A percentile compares a stretch with the other conserved stretches of the same genome.
Conservation (phyloP, 129 eudicot species). For the Pittosporum tobira region DNA sequence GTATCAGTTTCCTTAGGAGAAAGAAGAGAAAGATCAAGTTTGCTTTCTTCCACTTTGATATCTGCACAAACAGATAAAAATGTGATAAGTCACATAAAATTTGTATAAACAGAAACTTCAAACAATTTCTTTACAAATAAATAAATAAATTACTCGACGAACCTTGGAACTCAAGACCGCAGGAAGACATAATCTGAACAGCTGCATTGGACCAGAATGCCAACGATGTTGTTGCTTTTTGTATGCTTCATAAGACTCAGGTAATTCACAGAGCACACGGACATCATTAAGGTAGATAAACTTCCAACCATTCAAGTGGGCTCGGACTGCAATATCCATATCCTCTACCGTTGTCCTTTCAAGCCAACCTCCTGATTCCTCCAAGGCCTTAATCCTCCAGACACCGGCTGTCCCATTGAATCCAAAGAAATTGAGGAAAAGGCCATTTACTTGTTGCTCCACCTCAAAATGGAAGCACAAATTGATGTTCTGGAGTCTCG, state of each 20-base stretch:
- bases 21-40: slow-evolving; percentile 84
- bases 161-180: slow-evolving; percentile 58
- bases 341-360: slow-evolving; percentile 84
- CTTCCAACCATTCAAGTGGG: slow-evolving; percentile 69
- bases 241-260: slow-evolving; percentile 73
- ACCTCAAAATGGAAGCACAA: slow-evolving; percentile 93
- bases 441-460: slow-evolving; percentile 89
- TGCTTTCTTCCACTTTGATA: slow-evolving; percentile 76
- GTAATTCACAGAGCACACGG: slow-evolving; percentile 53
- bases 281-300: slow-evolving; percentile 62
- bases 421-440: slow-evolving; percentile 70
- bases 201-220: slow-evolving; percentile 92
- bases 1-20: slow-evolving; percentile 68
- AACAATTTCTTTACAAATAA: no score
- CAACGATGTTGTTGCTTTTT: slow-evolving; percentile 75
- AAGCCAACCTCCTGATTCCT: slow-evolving; percentile 95
- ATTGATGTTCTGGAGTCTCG: slow-evolving; percentile 84
- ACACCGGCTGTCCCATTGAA: slow-evolving; percentile 96
- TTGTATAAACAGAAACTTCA: not conserved
- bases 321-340: slow-evolving; percentile 66
- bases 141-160: not conserved
- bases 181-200: slow-evolving; percentile 61
- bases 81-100: not conserved
- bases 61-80: slow-evolving; percentile 36
- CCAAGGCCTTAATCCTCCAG: slow-evolving; percentile 88